A percentile compares a stretch with the other conserved stretches of the same genome.
Evolutionary conservation across 2,329 filamentous ascomycete species (phyloP).

Genomic region (Aureobasidium pullulans): DNA sequence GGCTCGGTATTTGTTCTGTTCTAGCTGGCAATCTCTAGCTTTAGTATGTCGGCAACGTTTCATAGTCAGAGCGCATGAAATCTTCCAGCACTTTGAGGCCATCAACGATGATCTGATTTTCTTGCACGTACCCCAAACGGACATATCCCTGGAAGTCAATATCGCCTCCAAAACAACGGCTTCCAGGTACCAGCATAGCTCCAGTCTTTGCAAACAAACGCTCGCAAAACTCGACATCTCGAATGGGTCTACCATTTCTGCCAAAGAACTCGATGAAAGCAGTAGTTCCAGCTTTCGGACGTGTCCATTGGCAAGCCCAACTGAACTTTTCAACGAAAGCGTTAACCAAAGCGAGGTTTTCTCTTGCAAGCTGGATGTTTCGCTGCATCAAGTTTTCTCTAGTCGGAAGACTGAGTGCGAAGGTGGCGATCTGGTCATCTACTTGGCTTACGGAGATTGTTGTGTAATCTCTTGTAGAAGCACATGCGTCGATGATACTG

Average conservation of each 20-base stretch:
- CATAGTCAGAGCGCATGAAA: no score
- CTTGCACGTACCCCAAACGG: not conserved
- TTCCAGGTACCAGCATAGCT: not conserved
- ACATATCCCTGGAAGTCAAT: not conserved
- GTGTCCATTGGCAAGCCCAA: not conserved
- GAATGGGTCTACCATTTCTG: not conserved
- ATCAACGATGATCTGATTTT: not conserved
- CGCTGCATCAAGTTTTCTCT: no score
- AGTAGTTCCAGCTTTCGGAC: not conserved
- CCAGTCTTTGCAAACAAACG: not conserved
- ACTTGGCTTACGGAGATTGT: no score
- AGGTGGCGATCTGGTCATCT: no score
- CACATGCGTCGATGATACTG: no score
- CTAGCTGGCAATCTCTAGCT: no score
- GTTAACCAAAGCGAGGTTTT: not conserved
- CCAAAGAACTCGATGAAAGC: not conserved
- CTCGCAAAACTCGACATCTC: not conserved
- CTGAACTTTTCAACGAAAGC: not conserved
- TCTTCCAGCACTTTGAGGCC: no score
- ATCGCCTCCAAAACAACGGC: not conserved
- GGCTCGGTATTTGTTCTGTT: no score
- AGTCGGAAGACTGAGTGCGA: no score
- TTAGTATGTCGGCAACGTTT: no score
- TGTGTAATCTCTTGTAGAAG: no score
- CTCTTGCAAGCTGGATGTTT: no score